phyloP scores from a whole-genome alignment of 1,284 basidiomycete genomes.

The Xerocomus nothofagi region DNA sequence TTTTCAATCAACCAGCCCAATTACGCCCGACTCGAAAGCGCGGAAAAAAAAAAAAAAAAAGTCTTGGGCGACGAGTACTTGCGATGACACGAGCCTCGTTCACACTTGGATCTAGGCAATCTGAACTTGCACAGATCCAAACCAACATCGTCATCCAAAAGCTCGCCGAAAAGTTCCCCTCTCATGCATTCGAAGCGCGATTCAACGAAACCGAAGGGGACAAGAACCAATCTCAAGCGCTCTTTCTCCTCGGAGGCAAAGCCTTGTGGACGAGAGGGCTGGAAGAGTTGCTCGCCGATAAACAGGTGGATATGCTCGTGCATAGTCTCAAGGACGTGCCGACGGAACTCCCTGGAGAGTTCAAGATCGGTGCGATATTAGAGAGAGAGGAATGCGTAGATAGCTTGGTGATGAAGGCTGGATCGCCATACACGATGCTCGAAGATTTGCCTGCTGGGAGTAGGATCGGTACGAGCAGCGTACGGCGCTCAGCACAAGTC shows the following conservation, averaged over 20 bases:
- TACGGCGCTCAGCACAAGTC: slow-evolving; percentile 90
- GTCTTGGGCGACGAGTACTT: background rate
- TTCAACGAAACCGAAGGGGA: slow-evolving; percentile 94
- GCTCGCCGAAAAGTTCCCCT: slow-evolving; percentile 50
- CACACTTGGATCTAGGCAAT: slow-evolving; percentile 81
- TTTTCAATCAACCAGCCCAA: background rate
- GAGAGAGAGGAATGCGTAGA: slow-evolving; percentile 91
- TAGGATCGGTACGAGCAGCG: slow-evolving; percentile 93
- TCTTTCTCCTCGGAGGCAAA: slow-evolving; percentile 83
- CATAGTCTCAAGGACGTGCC: slow-evolving; percentile 96
- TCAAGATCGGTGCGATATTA: slow-evolving; percentile 83
- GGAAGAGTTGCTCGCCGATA: slow-evolving; percentile 76
- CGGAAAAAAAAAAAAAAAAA: no score
- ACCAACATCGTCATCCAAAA: slow-evolving; percentile 72
- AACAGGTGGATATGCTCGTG: slow-evolving; percentile 87
- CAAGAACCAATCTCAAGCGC: slow-evolving; percentile 82
- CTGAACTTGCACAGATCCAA: slow-evolving; percentile 85
- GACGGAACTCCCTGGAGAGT: slow-evolving; percentile 82
- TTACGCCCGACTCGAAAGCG: background rate
- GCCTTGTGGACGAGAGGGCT: slow-evolving; percentile 95
- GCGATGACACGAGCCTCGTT: slow-evolving; percentile 39
- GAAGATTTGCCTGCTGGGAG: slow-evolving; percentile 87
- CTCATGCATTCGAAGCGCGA: slow-evolving; percentile 61
- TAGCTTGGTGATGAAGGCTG: slow-evolving; percentile 84
- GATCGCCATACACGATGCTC: slow-evolving; percentile 69